These are phyloP conservation scores for Sporothrix pseudoabietina DNA, from an alignment of 2,329 filamentous ascomycete species.

Conservation along the genomic window DNA sequence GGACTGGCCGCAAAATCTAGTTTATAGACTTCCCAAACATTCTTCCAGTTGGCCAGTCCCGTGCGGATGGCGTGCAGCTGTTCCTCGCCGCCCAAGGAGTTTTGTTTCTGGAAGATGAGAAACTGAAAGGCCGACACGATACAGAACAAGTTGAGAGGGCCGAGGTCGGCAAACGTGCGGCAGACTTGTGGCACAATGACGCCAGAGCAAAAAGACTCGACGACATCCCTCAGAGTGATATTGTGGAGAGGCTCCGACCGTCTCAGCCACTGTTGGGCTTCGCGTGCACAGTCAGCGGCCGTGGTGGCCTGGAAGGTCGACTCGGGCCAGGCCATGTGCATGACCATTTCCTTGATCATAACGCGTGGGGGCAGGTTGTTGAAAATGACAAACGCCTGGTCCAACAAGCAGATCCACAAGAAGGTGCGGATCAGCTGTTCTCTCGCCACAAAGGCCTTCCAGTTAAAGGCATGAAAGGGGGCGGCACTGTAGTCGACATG, in stretches of 20 bases:
- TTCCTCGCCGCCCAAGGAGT: constrained; percentile 24
- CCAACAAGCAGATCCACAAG: constrained; percentile 24
- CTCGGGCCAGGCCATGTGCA: constrained; percentile 28
- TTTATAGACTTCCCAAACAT: constrained; percentile 23
- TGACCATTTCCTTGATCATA: constrained; percentile 29
- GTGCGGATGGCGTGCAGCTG: constrained; percentile 24
- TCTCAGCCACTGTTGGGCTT: neutral
- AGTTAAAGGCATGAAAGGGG: constrained; percentile 14
- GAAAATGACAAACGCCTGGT: constrained; percentile 29
- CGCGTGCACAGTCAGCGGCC: constrained; percentile 14
- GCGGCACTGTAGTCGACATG: constrained; percentile 20
- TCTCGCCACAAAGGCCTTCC: constrained; percentile 19
- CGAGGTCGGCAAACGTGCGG: constrained; percentile 10
- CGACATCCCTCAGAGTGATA: neutral
- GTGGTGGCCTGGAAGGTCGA: constrained; percentile 24
- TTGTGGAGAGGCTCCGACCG: neutral
- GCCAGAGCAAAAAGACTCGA: constrained; percentile 19
- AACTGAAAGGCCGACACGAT: constrained; percentile 25
- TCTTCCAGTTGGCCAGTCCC: constrained; percentile 23
- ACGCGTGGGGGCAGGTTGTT: constrained; percentile 30
- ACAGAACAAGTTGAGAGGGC: constrained; percentile 12
- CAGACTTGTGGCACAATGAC: neutral
- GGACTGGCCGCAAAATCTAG: neutral
- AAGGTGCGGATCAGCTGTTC: constrained; percentile 26
- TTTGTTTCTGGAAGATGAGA: constrained; percentile 26